Conservation (phyloP, 495 filamentous ascomycete genomes). For the Letharia columbiana region DNA sequence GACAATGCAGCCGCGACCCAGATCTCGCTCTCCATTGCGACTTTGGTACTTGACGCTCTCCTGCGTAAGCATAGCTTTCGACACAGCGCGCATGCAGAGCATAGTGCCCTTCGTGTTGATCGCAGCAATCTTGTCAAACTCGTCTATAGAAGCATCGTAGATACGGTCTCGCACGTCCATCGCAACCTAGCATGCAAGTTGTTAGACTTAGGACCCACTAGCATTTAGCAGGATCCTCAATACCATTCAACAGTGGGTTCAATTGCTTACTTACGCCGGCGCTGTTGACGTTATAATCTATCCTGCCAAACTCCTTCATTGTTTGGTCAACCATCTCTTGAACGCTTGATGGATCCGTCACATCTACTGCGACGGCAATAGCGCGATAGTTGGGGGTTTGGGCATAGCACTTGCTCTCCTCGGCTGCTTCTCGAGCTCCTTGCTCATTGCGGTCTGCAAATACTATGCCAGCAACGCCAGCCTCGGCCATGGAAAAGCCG, state of each 20-base stretch:
- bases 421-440: slow-evolving; percentile 22
- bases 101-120: slow-evolving; percentile 13
- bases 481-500: slow-evolving; percentile 28
- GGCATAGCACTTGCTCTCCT: slow-evolving; percentile 26
- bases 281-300: slow-evolving; percentile 32
- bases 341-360: slow-evolving; percentile 26
- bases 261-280: slow-evolving; percentile 28
- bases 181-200: background rate
- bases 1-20: slow-evolving; percentile 34
- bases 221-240: background rate
- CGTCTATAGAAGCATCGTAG: slow-evolving; percentile 3
- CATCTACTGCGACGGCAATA: slow-evolving; percentile 25
- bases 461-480: slow-evolving; percentile 28
- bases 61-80: slow-evolving; percentile 8
- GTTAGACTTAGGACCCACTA: background rate
- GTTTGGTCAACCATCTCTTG: slow-evolving; percentile 23
- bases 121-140: slow-evolving; percentile 8
- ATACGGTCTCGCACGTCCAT: background rate
- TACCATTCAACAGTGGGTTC: background rate
- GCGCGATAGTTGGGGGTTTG: slow-evolving; percentile 27
- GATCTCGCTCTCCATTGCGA: slow-evolving; percentile 20
- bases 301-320: slow-evolving; percentile 25
- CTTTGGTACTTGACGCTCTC: background rate
- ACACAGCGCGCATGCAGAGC: slow-evolving; percentile 11
- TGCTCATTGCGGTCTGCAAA: slow-evolving; percentile 33